Evolutionary conservation across 495 filamentous ascomycete species (phyloP).

Genomic region (Aspergillus cavernicola): DNA sequence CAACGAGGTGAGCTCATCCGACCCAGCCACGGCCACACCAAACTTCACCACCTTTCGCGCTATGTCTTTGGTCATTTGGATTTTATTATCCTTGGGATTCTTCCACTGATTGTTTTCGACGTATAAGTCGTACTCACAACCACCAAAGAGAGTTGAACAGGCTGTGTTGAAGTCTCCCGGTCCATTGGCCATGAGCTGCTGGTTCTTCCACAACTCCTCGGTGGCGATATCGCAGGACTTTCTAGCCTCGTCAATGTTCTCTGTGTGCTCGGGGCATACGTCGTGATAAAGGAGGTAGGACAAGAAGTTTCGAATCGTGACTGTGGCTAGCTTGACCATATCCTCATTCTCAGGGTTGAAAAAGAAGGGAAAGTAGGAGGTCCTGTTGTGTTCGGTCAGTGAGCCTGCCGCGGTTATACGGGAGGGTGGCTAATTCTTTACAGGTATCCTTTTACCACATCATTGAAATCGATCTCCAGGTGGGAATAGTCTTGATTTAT

Average conservation of each 20-base stretch:
- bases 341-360: conserved; percentile 46
- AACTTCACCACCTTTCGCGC: conserved; percentile 45
- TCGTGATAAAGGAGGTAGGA: conserved; percentile 81
- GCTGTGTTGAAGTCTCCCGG: conserved; percentile 76
- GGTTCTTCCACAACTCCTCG: conserved; percentile 58
- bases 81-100: conserved; percentile 16
- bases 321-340: conserved; percentile 48
- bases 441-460: conserved; percentile 75
- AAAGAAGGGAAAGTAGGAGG: conserved; percentile 43
- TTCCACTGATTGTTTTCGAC: conserved; percentile 22
- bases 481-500: conserved; percentile 29
- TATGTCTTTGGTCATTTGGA: conserved; percentile 33
- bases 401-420: not conserved
- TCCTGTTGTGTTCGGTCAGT: conserved; percentile 21
- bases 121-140: conserved; percentile 37
- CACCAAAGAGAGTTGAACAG: conserved; percentile 57
- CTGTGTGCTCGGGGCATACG: conserved; percentile 76
- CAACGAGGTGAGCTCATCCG: conserved; percentile 30
- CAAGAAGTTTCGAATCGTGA: conserved; percentile 78
- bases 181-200: conserved; percentile 43
- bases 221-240: conserved; percentile 64
- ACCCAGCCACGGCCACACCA: conserved; percentile 38
- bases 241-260: conserved; percentile 62
- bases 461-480: conserved; percentile 79
- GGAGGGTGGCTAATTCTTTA: conserved; percentile 30